phyloP scores from a whole-genome alignment of 2,329 filamentous ascomycete genomes.

The Fusarium denticulatum region DNA sequence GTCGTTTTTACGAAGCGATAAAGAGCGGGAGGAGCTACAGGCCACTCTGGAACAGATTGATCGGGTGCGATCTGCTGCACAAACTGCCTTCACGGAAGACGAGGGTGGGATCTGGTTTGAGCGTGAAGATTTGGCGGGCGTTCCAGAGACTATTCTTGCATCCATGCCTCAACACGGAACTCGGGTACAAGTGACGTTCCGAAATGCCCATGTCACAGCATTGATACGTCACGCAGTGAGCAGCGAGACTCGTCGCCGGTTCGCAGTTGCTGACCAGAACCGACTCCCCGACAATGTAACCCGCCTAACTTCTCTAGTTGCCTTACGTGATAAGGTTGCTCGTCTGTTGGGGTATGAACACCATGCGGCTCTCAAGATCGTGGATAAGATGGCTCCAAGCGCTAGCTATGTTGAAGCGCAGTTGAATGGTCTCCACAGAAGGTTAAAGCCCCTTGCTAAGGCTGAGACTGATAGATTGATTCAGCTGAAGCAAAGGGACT shows the following conservation, averaged over 20 bases:
- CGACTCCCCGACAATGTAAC: background rate
- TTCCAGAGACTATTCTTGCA: background rate
- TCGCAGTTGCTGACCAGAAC: background rate
- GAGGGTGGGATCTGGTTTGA: background rate
- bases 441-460: accelerated
- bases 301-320: background rate
- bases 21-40: background rate
- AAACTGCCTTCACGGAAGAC: background rate
- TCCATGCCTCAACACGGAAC: background rate
- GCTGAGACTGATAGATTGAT: background rate
- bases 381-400: background rate
- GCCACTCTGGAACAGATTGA: background rate
- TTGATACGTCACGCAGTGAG: background rate
- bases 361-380: background rate
- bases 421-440: background rate
- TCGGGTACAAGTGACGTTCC: background rate
- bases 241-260: background rate
- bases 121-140: background rate
- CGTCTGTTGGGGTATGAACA: background rate
- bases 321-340: background rate
- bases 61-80: background rate
- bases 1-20: background rate
- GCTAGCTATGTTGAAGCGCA: background rate
- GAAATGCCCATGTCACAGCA: background rate
- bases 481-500: background rate